Percentiles rank a stretch among this genome's conserved stretches.
These are phyloP conservation scores for Hericium coralloides DNA, from an alignment of 768 basidiomycete species.

Conservation along the genomic window DNA sequence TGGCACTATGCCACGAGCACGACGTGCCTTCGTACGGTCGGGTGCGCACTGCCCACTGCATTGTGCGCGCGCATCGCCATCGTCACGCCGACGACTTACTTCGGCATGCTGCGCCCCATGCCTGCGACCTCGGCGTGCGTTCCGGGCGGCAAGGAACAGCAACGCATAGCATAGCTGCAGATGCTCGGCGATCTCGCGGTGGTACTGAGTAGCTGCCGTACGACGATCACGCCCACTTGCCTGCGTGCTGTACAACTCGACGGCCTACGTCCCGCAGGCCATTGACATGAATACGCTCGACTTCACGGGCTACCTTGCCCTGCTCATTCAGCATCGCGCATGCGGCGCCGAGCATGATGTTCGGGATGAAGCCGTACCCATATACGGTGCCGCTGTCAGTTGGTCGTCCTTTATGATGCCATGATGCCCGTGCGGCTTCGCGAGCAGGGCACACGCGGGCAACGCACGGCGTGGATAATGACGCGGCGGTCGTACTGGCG, in stretches of 20 bases:
- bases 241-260: constrained; percentile 28
- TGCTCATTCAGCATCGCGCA: too few species aligned
- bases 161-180: constrained; percentile 16
- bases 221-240: constrained; percentile 25
- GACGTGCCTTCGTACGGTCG: constrained; percentile 43
- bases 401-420: too few species aligned
- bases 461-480: too few species aligned
- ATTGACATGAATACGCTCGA: constrained; percentile 23
- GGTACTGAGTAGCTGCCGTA: constrained; percentile 32
- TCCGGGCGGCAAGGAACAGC: constrained; percentile 11
- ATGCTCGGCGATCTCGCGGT: not conserved
- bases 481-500: too few species aligned
- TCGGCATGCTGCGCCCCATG: constrained; percentile 47
- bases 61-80: constrained; percentile 47
- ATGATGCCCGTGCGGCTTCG: too few species aligned
- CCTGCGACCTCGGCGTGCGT: constrained; percentile 41
- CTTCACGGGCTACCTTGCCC: constrained; percentile 38
- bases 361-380: too few species aligned
- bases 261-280: constrained; percentile 21
- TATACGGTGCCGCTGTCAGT: too few species aligned
- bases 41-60: constrained; percentile 46
- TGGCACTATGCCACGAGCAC: constrained; percentile 38
- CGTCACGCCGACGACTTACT: constrained; percentile 52
- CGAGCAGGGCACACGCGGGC: too few species aligned
- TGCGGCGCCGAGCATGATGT: too few species aligned